phyloP scores from a whole-genome alignment of 129 eudicot species.

The Lactuca sativa region DNA sequence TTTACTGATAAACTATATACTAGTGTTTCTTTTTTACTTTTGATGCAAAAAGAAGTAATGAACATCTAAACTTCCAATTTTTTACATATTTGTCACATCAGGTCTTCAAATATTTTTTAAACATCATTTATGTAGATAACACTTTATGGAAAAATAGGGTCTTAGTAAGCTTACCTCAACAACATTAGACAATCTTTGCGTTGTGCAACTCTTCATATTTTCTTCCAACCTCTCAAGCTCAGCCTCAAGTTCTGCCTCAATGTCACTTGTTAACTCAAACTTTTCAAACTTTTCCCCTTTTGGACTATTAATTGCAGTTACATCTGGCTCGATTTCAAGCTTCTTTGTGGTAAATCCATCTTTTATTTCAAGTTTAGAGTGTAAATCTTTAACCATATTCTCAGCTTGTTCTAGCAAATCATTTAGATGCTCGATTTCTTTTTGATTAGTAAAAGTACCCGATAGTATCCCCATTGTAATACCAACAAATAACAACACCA shows the following conservation, averaged over 20 bases:
- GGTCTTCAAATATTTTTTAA: no score
- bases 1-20: neutral
- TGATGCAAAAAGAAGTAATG: no score
- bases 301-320: constrained; percentile 17
- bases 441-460: constrained; percentile 33
- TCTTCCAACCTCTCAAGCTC: constrained; percentile 79
- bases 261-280: constrained; percentile 44
- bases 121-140: neutral
- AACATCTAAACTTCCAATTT: no score
- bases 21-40: no score
- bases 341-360: constrained; percentile 51
- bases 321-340: constrained; percentile 31
- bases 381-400: constrained; percentile 67
- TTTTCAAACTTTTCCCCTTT: constrained; percentile 35
- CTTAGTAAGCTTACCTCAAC: constrained; percentile 45
- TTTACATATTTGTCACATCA: neutral
- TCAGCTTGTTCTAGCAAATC: constrained; percentile 59
- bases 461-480: constrained; percentile 55
- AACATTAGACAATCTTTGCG: constrained; percentile 40
- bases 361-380: constrained; percentile 66
- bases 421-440: constrained; percentile 49
- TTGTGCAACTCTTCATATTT: constrained; percentile 33
- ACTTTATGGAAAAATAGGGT: neutral
- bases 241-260: constrained; percentile 87
- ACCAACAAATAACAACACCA: constrained; percentile 56